Conservation (phyloP, 768 basidiomycete genomes). For the Tubosaeta sp. region DNA sequence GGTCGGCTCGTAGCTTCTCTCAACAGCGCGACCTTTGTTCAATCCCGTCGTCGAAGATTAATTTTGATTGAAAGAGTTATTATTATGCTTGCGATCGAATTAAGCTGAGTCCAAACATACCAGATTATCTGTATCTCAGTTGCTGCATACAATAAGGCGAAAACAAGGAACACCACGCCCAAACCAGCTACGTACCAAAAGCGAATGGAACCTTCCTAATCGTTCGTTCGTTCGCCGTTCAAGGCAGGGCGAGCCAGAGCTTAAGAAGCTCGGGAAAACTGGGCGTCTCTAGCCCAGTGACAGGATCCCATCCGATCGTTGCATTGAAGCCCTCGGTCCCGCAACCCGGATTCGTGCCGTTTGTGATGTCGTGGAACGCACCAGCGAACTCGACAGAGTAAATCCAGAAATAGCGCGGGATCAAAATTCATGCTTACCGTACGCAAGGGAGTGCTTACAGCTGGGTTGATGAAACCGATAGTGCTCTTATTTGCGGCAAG, state of each 20-base stretch:
- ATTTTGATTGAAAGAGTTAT: too few relatives aligned
- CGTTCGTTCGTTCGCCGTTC: too few relatives aligned
- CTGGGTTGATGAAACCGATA: slow-evolving; percentile 42
- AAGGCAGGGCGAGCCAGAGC: not conserved
- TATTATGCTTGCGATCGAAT: too few relatives aligned
- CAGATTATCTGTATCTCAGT: too few relatives aligned
- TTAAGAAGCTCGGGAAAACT: slow-evolving; percentile 49
- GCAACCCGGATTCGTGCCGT: slow-evolving; percentile 25
- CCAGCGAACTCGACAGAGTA: slow-evolving; percentile 13
- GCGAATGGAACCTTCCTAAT: too few relatives aligned
- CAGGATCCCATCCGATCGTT: slow-evolving; percentile 28
- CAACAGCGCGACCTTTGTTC: too few relatives aligned
- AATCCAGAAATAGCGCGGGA: slow-evolving; percentile 9
- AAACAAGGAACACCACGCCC: too few relatives aligned
- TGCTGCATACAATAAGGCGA: too few relatives aligned
- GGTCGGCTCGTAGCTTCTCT: too few relatives aligned
- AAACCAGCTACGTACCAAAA: not conserved
- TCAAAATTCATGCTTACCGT: not conserved
- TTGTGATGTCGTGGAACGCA: slow-evolving; percentile 20
- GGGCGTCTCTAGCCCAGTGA: slow-evolving; percentile 33
- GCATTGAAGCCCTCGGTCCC: slow-evolving; percentile 26
- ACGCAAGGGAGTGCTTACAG: slow-evolving; percentile 28
- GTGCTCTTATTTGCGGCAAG: slow-evolving; percentile 26
- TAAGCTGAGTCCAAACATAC: too few relatives aligned
- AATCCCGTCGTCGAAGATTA: too few relatives aligned